Evolutionary conservation across 2,329 filamentous ascomycete genomes (phyloP).

Genomic region (Xylaria digitata): DNA sequence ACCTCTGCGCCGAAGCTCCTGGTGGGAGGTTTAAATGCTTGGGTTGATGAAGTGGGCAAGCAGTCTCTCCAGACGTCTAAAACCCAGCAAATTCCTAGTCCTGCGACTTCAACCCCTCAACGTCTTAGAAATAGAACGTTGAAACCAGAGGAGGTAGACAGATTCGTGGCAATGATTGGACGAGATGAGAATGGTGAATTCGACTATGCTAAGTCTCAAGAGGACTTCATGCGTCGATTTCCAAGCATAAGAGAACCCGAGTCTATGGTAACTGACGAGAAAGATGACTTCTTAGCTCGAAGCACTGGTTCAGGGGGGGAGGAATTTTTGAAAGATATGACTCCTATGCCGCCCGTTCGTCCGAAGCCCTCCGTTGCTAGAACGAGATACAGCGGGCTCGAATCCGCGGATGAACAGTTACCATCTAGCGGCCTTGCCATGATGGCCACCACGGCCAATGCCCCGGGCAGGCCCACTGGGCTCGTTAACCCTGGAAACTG

Average conservation of each 20-base stretch:
- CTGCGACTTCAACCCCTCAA: constrained; percentile 39
- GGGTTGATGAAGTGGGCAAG: constrained; percentile 83
- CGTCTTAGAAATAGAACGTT: constrained; percentile 65
- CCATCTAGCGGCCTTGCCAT: constrained; percentile 55
- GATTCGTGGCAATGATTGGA: constrained; percentile 81
- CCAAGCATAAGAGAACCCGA: constrained; percentile 75
- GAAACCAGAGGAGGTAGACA: constrained; percentile 80
- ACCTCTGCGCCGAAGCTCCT: constrained; percentile 81
- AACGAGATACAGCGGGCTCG: constrained; percentile 83
- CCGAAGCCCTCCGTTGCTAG: constrained; percentile 75
- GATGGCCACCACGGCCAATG: constrained; percentile 52
- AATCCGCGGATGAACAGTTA: constrained; percentile 48
- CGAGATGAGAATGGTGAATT: constrained; percentile 65
- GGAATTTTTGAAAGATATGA: constrained; percentile 60
- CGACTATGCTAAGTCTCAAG: constrained; percentile 74
- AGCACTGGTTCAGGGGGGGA: constrained; percentile 50
- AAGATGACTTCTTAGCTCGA: constrained; percentile 38
- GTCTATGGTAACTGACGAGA: constrained; percentile 64
- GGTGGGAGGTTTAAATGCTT: constrained; percentile 84
- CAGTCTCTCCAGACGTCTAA: constrained; percentile 66
- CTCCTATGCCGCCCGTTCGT: constrained; percentile 68
- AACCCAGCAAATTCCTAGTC: constrained; percentile 35
- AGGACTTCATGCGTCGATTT: constrained; percentile 86
- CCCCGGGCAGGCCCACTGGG: constrained; percentile 66
- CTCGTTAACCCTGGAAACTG: constrained; percentile 83